Percentiles rank a stretch among this genome's conserved stretches.
phyloP scores from a whole-genome alignment of 306 rosid genomes.

The Fragaria vesca region DNA sequence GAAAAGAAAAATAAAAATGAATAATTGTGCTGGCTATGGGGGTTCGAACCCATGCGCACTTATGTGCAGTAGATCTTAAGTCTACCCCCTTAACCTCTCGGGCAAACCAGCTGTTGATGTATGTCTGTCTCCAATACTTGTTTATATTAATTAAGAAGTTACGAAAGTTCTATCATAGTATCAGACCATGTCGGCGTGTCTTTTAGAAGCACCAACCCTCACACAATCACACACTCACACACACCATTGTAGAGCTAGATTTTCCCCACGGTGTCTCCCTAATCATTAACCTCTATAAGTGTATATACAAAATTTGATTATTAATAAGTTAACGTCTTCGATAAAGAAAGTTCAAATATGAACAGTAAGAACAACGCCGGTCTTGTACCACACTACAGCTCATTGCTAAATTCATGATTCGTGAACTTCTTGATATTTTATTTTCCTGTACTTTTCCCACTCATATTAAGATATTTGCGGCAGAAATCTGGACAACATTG shows the following conservation, averaged over 20 bases:
- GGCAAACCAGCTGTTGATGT: slow-evolving; percentile 8
- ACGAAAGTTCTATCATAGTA: too few species aligned
- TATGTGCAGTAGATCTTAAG: slow-evolving; percentile 41
- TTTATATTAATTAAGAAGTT: too few species aligned
- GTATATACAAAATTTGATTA: too few species aligned
- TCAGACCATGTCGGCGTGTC: too few species aligned
- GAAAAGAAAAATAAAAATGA: too few species aligned
- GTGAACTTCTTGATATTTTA: neutral
- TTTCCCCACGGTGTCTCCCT: too few species aligned
- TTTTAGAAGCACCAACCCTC: neutral
- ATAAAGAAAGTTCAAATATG: neutral
- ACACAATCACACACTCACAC: neutral
- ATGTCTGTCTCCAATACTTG: fast-evolving
- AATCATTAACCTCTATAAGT: too few species aligned
- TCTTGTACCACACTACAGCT: neutral
- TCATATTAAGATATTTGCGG: neutral
- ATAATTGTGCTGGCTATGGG: slow-evolving; percentile 28
- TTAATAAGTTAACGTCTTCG: neutral
- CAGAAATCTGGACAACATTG: neutral
- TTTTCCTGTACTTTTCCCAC: neutral
- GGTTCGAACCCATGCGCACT: slow-evolving; percentile 45
- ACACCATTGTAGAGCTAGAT: too few species aligned
- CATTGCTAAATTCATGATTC: neutral
- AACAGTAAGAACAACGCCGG: too few species aligned
- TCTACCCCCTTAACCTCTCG: slow-evolving; percentile 35